These are phyloP conservation scores for Pythium dissotocum DNA, from an alignment of 352 stramenopile species.

Conservation along the genomic window DNA sequence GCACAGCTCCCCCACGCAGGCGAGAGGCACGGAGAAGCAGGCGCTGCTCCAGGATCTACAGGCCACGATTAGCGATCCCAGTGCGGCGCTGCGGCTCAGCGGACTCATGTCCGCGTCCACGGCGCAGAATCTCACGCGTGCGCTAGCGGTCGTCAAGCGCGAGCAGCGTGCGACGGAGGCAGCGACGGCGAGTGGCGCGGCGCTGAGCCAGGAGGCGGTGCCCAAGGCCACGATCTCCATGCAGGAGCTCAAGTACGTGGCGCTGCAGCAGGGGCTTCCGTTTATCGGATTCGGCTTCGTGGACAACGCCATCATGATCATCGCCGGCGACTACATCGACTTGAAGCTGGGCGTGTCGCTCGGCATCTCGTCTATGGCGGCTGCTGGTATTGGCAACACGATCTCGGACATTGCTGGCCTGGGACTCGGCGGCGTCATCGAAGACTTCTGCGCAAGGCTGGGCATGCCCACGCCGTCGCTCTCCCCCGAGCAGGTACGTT, in stretches of 20 bases:
- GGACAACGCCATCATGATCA: conserved; percentile 96
- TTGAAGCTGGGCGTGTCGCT: conserved; percentile 76
- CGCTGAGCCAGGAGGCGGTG: neutral
- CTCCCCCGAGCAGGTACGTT: conserved; percentile 46
- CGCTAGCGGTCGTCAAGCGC: conserved; percentile 33
- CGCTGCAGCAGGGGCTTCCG: conserved; percentile 77
- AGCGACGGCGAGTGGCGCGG: neutral
- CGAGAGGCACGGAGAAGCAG: conserved; percentile 34
- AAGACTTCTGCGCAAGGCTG: conserved; percentile 68
- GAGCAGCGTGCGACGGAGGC: conserved; percentile 5
- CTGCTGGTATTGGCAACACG: conserved; percentile 84
- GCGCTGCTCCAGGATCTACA: conserved; percentile 46
- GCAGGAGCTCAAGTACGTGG: conserved; percentile 65
- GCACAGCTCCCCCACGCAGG: conserved; percentile 30
- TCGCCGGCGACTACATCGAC: conserved; percentile 88
- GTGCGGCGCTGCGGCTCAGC: conserved; percentile 36
- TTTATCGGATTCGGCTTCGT: conserved; percentile 98
- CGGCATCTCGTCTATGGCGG: conserved; percentile 88
- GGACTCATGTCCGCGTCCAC: conserved; percentile 50
- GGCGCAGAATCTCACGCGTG: conserved; percentile 48
- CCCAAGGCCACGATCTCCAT: conserved; percentile 32
- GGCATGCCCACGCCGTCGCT: conserved; percentile 63
- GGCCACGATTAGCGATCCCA: conserved; percentile 36
- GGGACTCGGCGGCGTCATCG: conserved; percentile 78
- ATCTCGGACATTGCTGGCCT: conserved; percentile 72